Evolutionary conservation across 169 alveolate species (phyloP).

Genomic region (Perkinsus olseni): DNA sequence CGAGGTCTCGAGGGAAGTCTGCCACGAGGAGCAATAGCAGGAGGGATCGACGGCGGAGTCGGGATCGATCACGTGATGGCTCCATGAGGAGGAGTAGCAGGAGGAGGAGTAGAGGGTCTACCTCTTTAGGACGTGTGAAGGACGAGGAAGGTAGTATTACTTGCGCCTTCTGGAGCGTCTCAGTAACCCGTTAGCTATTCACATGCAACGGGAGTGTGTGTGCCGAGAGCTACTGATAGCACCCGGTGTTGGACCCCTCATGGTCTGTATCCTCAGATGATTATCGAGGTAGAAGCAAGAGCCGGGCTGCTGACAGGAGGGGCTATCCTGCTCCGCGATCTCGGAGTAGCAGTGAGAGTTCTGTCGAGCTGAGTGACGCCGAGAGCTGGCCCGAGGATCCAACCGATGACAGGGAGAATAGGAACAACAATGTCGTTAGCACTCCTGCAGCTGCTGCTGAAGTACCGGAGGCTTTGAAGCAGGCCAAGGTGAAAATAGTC

Average conservation of each 20-base stretch:
- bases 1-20: background rate
- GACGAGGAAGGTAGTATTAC: background rate
- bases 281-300: background rate
- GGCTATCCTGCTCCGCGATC: background rate
- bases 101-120: background rate
- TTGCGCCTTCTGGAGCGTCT: no score
- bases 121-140: background rate
- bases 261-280: background rate
- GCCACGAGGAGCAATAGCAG: background rate
- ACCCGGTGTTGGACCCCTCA: no score
- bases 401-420: background rate
- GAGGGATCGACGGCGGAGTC: background rate
- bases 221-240: no score
- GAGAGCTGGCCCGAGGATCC: background rate
- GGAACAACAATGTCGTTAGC: background rate
- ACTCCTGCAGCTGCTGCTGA: background rate
- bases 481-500: background rate
- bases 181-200: no score
- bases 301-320: background rate
- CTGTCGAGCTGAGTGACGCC: background rate
- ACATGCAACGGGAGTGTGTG: no score
- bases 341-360: background rate
- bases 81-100: background rate
- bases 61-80: background rate
- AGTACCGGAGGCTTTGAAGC: background rate